Evolutionary conservation across 2,329 filamentous ascomycete genomes (phyloP), one percentile per base, ranked within the genome.

Genomic region (Penicillium expansum): DNA sequence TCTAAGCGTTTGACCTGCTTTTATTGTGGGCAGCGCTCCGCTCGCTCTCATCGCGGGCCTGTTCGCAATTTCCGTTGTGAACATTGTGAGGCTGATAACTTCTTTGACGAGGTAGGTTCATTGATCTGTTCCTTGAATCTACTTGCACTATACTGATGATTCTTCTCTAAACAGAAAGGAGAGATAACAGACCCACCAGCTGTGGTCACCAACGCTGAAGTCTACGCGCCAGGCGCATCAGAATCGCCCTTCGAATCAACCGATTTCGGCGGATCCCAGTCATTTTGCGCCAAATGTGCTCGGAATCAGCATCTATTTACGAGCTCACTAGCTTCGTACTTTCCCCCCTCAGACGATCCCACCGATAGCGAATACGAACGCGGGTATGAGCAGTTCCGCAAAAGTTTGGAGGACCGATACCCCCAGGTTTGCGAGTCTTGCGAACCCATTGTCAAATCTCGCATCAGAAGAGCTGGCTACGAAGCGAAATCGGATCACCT

Each of bases 271-370:
- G 70, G 76, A 47, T 71, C 75, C 24, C 73, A 74, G 38, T 74
- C 83, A 56, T 88, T 88, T 72, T 99, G 94, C 80, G 76, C 83
- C 47, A 88, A 83, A 54, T 99, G 94, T 69, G 77, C 92, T 50
- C 91, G 91, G 72, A 97, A 99, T 72, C 94, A 99, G 72, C 86
- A 90, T 55, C 80, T 97, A 7, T 86, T 92, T 63, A 88, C 86
- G 33, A 83, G 86, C 42, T 86, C 86, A 0, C 80, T 97, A 38
- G 88, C 91, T 4, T 87, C 93, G 57, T 97, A 95, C 73, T 82
- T 95, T 1, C 87, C 88, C 0, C 76, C 83, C 22, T 76, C 81
- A 42, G 77, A 80, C 24, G 84, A 93, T 62, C 86, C 89, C 0
- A 81, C 88, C 51, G 91, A 92, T 71, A 77, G 76, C 4, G 80